These are phyloP conservation scores for Corynespora cassiicola DNA, from an alignment of 2,329 filamentous ascomycete species.

Conservation along the genomic window DNA sequence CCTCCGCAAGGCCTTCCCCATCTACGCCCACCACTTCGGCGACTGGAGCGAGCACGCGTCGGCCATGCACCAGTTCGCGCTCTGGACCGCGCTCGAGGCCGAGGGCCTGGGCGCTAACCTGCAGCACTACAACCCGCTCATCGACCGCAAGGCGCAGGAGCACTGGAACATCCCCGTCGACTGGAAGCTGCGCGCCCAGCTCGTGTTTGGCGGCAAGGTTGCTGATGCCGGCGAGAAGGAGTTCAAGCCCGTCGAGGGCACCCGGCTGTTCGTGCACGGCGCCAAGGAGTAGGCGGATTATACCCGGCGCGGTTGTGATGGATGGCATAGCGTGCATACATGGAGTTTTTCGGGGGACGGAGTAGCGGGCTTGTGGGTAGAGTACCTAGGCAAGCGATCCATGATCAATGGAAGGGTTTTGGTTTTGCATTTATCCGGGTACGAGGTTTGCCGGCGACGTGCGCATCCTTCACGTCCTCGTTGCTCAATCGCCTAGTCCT, in stretches of 20 bases:
- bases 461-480: no score
- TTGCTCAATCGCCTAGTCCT: no score
- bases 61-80: conserved; percentile 81
- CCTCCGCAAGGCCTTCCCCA: conserved; percentile 72
- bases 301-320: no score
- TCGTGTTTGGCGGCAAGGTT: conserved; percentile 76
- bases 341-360: no score
- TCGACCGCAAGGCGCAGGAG: conserved; percentile 73
- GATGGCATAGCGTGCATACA: no score
- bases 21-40: conserved; percentile 82
- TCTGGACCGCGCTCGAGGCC: conserved; percentile 83
- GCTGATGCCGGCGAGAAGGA: conserved; percentile 68
- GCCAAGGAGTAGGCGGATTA: conserved; percentile 35
- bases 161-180: conserved; percentile 73
- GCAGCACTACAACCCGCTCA: conserved; percentile 91
- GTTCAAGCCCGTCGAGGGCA: conserved; percentile 66
- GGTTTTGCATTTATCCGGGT: no score
- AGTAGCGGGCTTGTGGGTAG: no score
- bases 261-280: conserved; percentile 61
- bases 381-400: no score
- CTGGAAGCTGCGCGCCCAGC: conserved; percentile 82
- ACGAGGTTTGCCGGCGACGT: no score
- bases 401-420: no score
- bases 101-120: conserved; percentile 88
- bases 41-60: conserved; percentile 76